Base-by-base conservation (phyloP, 2,329 filamentous ascomycete species). In the Daldinia sp. region DNA sequence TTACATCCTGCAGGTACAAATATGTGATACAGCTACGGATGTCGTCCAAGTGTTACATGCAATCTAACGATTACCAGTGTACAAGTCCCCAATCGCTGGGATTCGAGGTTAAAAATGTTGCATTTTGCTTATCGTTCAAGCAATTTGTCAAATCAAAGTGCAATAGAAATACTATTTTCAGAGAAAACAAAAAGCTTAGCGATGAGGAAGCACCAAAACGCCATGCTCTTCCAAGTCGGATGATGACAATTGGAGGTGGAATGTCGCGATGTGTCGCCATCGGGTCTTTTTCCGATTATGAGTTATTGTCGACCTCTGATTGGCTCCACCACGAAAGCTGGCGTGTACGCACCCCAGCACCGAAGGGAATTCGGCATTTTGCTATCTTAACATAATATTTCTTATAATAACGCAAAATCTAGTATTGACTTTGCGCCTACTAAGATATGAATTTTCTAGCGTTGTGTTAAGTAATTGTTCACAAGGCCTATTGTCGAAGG, bases 181-280 rank as follows among this genome's bases (percentile, higher is more conserved):
- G 2, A 13, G 15, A 33, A 7, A 35, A 42, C 30, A n/a, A 3
- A 35, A 42, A 37, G 13, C 10, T 23, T 10, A 26, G 5, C 3
- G 33, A 26, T n/a, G 28, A 10, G 1, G 51, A 7, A 4, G 20
- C 4, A 15, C 6, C 33, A 26, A 30, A 23, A 54, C 18, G 4
- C 23, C 13, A 23, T 26, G 46, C 13, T 46, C 33, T 18, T 33
- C 15, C 10, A 51, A 35, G 18, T n/a, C 28, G 35, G 46, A 72
- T 72, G 70, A 61, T 70, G 70, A 60, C 61, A 72, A 39, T 68
- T 63, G 65, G 70, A 68, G 67, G 4, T 68, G 26, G 23, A 15
- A 72, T 72, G 70, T 70, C 70, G 70, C 63, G 65, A 72, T 70
- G 56, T 70, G 65, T 72, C 70, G 67, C 62, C 70, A 72, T 70